Percentiles rank a stretch among this genome's conserved stretches.
Conservation (phyloP, 768 basidiomycete species). For the Termitomyces sp. region DNA sequence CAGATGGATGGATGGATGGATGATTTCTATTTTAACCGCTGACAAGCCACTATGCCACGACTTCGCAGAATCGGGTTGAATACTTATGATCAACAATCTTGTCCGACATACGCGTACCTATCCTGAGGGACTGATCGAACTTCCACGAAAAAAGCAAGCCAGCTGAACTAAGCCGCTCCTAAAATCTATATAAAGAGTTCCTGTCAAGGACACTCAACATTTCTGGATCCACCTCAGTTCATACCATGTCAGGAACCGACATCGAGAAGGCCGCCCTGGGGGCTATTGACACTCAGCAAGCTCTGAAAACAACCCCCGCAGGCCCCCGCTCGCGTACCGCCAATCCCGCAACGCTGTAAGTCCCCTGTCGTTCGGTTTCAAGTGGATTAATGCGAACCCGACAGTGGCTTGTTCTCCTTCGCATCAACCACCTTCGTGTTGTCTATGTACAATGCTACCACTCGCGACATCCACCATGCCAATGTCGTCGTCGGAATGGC, state of each 20-base stretch:
- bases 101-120: not conserved
- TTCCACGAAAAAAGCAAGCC: not conserved
- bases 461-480: slow-evolving; percentile 47
- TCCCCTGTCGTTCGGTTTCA: not conserved
- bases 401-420: slow-evolving; percentile 76
- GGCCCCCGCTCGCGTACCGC: slow-evolving; percentile 34
- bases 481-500: slow-evolving; percentile 88
- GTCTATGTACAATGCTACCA: slow-evolving; percentile 64
- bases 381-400: not conserved
- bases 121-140: not conserved
- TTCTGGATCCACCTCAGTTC: not conserved
- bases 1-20: no score
- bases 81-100: not conserved
- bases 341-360: slow-evolving; percentile 59
- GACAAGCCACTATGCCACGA: no score
- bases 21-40: no score
- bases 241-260: slow-evolving; percentile 17
- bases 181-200: not conserved
- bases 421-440: slow-evolving; percentile 80
- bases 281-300: slow-evolving; percentile 23
- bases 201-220: not conserved
- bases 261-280: slow-evolving; percentile 32
- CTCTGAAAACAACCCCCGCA: slow-evolving; percentile 16
- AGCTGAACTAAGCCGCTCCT: not conserved
- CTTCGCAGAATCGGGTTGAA: not conserved